Evolutionary conservation across 2,329 filamentous ascomycete genomes (phyloP), one percentile per base, ranked within the genome.

Genomic region (Arthrobotrys megalospora): DNA sequence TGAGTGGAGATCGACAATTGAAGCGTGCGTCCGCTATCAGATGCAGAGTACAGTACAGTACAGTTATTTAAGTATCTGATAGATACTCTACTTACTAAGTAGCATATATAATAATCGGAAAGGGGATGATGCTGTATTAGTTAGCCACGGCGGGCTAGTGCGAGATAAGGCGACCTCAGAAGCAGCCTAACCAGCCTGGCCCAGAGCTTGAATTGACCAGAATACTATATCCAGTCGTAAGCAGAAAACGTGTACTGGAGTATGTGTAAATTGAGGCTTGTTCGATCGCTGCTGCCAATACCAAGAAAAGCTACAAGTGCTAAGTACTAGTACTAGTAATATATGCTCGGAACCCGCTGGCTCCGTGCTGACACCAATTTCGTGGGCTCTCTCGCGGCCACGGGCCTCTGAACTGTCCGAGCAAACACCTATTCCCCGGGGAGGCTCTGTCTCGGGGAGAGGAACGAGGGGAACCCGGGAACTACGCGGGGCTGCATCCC

Each of bases 61-160:
- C 32, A 52, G 34, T 38, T 8, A 38, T 10, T 1, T 38, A 10
- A 8, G 36, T 38, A 38, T 38, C 36, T 14, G 36, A 62, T 38
- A 21, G 36, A 32, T 63, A 24, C n/a, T n/a, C n/a, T n/a, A n/a
- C n/a, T n/a, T n/a, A n/a, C n/a, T n/a, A n/a, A n/a, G n/a, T n/a
- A n/a, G n/a, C n/a, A n/a, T n/a, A n/a, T n/a, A n/a, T n/a, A n/a
- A n/a, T n/a, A 6, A 2, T 63, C 58, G 65, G 65, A 68, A 68
- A 68, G 65, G 63, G 63, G 63, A 66, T 52, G 63, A 41, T 52
- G 19, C 2, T n/a, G 41, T 48, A 12, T n/a, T n/a, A 28, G 12
- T n/a, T 10, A 38, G 16, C 16, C 41, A 47, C 58, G 28, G 2
- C 32, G 7, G 28, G 43, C 62, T 65, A 65, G 62, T 38, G 24